Evolutionary conservation across 257 asterid genomes (phyloP).

Genomic region (Ligustrum vulgare): DNA sequence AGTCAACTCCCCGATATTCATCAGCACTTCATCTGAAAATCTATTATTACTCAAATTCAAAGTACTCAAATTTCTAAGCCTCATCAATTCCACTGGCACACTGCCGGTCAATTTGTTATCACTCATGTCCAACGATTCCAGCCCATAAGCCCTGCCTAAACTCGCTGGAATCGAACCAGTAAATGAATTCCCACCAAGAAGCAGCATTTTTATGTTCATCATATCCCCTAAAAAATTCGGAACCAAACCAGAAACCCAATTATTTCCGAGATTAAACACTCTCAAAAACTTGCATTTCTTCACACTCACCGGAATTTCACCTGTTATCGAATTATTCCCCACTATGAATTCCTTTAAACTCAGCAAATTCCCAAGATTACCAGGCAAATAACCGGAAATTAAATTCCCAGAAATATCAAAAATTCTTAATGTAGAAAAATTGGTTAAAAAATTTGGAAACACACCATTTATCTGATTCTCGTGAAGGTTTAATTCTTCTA

Average conservation of each 20-base stretch:
- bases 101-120: conserved; percentile 52
- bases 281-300: conserved; percentile 40
- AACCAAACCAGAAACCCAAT: conserved; percentile 46
- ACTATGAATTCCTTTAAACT: conserved; percentile 54
- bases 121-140: conserved; percentile 64
- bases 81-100: conserved; percentile 54
- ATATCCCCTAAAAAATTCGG: conserved; percentile 59
- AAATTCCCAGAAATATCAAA: conserved; percentile 69
- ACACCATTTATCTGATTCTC: conserved; percentile 66
- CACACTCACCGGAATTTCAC: conserved; percentile 46
- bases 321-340: conserved; percentile 64
- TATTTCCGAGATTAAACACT: conserved; percentile 63
- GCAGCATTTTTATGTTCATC: conserved; percentile 39
- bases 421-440: conserved; percentile 42
- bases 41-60: conserved; percentile 60
- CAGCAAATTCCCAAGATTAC: conserved; percentile 43
- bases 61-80: conserved; percentile 60
- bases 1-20: conserved; percentile 42
- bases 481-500: conserved; percentile 67
- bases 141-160: conserved; percentile 39
- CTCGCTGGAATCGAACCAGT: conserved; percentile 51
- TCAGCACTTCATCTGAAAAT: conserved; percentile 50
- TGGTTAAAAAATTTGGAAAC: conserved; percentile 50
- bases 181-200: conserved; percentile 61
- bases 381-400: conserved; percentile 56